Evolutionary conservation across 2,329 filamentous ascomycete species (phyloP), one percentile per base, ranked within the genome.

Genomic region (Fusarium pseudograminearum): DNA sequence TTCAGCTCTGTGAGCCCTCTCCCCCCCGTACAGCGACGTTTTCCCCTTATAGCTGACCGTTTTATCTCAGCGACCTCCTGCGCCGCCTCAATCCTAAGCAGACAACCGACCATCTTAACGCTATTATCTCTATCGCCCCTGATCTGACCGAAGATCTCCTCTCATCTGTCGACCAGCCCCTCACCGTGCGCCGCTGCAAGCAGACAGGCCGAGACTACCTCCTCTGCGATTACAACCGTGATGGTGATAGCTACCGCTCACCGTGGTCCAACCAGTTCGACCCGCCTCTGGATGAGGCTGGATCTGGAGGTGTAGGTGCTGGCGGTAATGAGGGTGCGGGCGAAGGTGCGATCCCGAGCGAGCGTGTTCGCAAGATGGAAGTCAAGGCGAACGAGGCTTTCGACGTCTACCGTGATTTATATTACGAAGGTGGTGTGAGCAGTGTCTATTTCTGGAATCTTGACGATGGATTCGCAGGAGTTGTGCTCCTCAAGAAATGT

Each of bases 231-330:
- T 99, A 99, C 87, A 99, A 99, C 87, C 94, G 96, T 71, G 96
- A 99, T 82, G 96, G 96, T 68, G 95, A 98, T 83, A 97, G 92
- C 82, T 97, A 97, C 87, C 92, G 96, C 68, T 97, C 93, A 71
- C 96, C 96, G n/a, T 99, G 96, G 96, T 96, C 91, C 83, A 98
- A 98, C 83, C 92, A 97, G 82, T 99, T 99, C 80, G 94, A 98
- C 79, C 96, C 95, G 20, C 92, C 94, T 16, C 87, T 97, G 64
- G 91, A 92, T 71, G 87, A 87, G 71, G 86, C 85, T 51, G 87
- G 89, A 18, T 77, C 78, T 1, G 85, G 85, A 28, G 86, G 84
- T 30, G 82, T 86, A 5, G 84, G 85, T 11, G 81, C 83, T 2
- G 85, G 81, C 15, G 85, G 84, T n/a, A 88, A 83, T 68, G 87